Evolutionary conservation across 2,329 filamentous ascomycete genomes (phyloP).

Genomic region (Stachybotrys echinatus): DNA sequence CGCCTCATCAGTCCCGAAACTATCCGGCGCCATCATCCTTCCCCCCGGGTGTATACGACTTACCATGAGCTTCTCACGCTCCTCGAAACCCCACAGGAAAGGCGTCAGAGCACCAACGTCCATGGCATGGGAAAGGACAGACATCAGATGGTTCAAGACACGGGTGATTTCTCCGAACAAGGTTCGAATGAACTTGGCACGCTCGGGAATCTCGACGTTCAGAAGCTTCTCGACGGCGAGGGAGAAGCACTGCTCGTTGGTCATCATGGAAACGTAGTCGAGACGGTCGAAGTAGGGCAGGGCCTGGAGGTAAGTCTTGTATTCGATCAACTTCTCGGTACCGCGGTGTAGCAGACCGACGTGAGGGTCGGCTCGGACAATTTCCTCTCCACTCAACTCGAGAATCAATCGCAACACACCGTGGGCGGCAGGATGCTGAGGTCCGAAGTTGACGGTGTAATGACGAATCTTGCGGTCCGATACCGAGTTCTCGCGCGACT

Average conservation of each 20-base stretch:
- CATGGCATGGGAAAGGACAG: conserved; percentile 94
- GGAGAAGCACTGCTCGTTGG: conserved; percentile 96
- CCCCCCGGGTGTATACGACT: conserved; percentile 27
- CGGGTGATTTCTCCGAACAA: conserved; percentile 94
- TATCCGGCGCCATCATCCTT: no score
- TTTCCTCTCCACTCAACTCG: conserved; percentile 96
- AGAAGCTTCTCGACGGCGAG: conserved; percentile 96
- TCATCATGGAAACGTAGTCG: conserved; percentile 99
- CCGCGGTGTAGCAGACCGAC: conserved; percentile 94
- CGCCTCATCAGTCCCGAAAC: not conserved
- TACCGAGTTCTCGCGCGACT: conserved; percentile 42
- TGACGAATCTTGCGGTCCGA: conserved; percentile 83
- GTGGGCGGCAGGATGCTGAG: conserved; percentile 97
- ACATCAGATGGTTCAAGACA: conserved; percentile 96
- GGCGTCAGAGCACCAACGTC: conserved; percentile 97
- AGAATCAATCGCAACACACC: conserved; percentile 96
- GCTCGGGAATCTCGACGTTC: conserved; percentile 90
- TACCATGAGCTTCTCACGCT: conserved; percentile 99
- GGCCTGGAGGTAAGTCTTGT: conserved; percentile 98
- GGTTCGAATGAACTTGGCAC: conserved; percentile 95
- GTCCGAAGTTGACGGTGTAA: conserved; percentile 99
- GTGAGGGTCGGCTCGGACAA: conserved; percentile 92
- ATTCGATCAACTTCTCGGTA: conserved; percentile 99
- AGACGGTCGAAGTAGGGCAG: conserved; percentile 97
- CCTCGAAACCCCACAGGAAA: conserved; percentile 99